A percentile compares a stretch with the other conserved stretches of the same genome.
Conservation (phyloP, 306 rosid genomes). For the Urtica urens region DNA sequence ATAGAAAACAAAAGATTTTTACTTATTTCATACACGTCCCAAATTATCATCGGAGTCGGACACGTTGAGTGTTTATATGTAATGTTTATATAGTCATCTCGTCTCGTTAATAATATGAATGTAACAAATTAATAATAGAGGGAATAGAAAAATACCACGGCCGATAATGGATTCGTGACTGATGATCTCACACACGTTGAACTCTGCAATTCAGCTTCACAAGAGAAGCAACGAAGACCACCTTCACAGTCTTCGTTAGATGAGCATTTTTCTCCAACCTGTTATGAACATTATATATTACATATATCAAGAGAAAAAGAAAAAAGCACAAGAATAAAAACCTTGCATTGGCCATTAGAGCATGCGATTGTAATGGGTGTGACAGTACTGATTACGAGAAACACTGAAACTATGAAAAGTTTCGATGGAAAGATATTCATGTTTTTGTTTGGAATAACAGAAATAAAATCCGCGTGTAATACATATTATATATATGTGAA, state of each 20-base stretch:
- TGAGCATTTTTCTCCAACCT: slow-evolving; percentile 38
- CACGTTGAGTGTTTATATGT: too few relatives aligned
- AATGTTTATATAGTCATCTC: too few relatives aligned
- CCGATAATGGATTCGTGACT: slow-evolving; percentile 60
- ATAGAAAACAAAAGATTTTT: too few relatives aligned
- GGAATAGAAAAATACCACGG: slow-evolving; percentile 34
- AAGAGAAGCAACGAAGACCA: slow-evolving; percentile 49
- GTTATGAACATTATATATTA: not conserved
- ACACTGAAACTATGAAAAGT: slow-evolving; percentile 8
- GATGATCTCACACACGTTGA: slow-evolving; percentile 63
- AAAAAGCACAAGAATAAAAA: slow-evolving; percentile 12
- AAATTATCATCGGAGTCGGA: too few relatives aligned
- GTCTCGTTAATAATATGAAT: too few relatives aligned
- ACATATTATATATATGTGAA: too few relatives aligned
- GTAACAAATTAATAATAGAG: too few relatives aligned
- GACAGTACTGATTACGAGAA: slow-evolving; percentile 11
- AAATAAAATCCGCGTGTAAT: too few relatives aligned
- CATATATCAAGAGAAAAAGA: not conserved
- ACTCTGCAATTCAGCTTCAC: slow-evolving; percentile 34
- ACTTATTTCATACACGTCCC: too few relatives aligned
- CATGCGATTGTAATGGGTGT: slow-evolving; percentile 21
- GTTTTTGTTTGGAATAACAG: too few relatives aligned
- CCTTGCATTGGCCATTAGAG: slow-evolving; percentile 57
- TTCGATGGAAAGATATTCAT: not conserved
- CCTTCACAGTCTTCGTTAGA: slow-evolving; percentile 50